phyloP scores from a whole-genome alignment of 2,329 filamentous ascomycete genomes.

The Venturia asperata region DNA sequence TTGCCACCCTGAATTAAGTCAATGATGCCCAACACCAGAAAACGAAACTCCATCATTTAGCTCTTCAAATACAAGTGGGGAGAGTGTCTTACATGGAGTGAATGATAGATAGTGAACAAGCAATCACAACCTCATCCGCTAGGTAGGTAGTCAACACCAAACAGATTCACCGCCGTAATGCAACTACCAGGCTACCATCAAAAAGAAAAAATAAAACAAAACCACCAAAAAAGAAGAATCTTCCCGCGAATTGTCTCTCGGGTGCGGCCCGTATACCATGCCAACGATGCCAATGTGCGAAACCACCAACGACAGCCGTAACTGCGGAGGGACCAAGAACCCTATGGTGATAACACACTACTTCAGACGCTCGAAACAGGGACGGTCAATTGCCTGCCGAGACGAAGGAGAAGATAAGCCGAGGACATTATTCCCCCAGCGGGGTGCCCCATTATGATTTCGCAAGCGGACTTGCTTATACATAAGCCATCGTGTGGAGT shows the following conservation, averaged over 20 bases:
- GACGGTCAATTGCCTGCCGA: not conserved
- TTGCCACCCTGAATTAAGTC: too few species aligned
- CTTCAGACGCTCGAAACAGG: not conserved
- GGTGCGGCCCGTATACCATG: not conserved
- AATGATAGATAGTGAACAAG: too few species aligned
- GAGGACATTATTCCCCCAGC: not conserved
- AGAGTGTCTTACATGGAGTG: too few species aligned
- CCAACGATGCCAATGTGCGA: not conserved
- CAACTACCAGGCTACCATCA: not conserved
- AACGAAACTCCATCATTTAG: not conserved
- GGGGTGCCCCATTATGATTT: not conserved
- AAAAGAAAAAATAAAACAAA: not conserved
- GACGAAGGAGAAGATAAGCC: not conserved
- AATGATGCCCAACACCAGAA: not conserved
- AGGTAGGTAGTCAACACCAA: not conserved
- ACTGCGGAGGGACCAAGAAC: conserved; percentile 3
- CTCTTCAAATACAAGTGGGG: too few species aligned
- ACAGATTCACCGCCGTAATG: not conserved
- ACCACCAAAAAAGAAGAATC: too few species aligned
- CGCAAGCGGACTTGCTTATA: not conserved
- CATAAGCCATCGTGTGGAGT: conserved; percentile 9
- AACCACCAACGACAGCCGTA: not conserved
- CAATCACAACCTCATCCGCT: not conserved
- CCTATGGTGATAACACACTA: not conserved
- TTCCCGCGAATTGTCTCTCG: not conserved